Conservation (phyloP, 257 asterid species). For the Echium plantagineum region DNA sequence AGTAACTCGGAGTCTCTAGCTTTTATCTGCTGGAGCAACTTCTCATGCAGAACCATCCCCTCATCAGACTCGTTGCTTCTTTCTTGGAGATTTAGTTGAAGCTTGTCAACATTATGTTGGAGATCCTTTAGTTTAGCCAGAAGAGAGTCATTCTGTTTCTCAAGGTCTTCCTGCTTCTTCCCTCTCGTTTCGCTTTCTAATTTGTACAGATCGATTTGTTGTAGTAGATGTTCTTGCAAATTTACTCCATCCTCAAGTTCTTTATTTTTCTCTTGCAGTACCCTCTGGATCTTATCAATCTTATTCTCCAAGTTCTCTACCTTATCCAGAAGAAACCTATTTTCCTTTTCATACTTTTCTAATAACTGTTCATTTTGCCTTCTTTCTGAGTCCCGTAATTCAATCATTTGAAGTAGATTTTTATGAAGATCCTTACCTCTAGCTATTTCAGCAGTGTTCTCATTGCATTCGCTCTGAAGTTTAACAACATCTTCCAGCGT, state of each 20-base stretch:
- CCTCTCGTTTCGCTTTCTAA: conserved; percentile 31
- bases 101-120: conserved; percentile 38
- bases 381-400: conserved; percentile 38
- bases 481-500: too few relatives aligned
- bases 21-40: conserved; percentile 62
- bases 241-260: conserved; percentile 42
- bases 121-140: conserved; percentile 37
- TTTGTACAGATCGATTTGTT: conserved; percentile 26
- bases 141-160: conserved; percentile 43
- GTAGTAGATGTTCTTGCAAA: conserved; percentile 35
- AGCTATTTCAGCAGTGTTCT: too few relatives aligned
- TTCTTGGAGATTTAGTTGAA: conserved; percentile 33
- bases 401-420: conserved; percentile 22
- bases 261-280: conserved; percentile 25
- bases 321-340: conserved; percentile 28
- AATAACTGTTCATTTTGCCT: conserved; percentile 33
- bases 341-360: conserved; percentile 35
- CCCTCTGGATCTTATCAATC: conserved; percentile 36
- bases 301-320: conserved; percentile 21
- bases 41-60: conserved; percentile 55
- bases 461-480: too few relatives aligned
- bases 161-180: conserved; percentile 39
- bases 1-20: conserved; percentile 49
- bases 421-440: too few relatives aligned
- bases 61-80: conserved; percentile 42